Evolutionary conservation across 169 alveolate species (phyloP).

Genomic region (Cytauxzoon felis): DNA sequence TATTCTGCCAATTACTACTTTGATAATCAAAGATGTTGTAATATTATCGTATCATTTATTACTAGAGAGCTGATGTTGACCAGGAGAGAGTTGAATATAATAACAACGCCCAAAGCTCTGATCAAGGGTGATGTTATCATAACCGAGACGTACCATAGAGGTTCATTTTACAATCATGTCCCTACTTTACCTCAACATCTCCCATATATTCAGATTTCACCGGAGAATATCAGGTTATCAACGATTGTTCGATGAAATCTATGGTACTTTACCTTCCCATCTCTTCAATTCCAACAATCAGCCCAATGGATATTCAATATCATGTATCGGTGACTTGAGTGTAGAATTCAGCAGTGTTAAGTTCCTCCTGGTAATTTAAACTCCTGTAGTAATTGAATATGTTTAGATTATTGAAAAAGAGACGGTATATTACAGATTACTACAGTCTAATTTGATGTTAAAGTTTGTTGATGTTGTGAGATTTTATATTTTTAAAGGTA

Average conservation of each 20-base stretch:
- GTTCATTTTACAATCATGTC: neutral
- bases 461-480: neutral
- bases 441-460: slow-evolving; percentile 41
- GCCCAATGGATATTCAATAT: slow-evolving; percentile 10
- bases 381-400: neutral
- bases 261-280: too few species aligned
- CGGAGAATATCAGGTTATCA: too few species aligned
- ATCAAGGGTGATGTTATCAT: slow-evolving; percentile 12
- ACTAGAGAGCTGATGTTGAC: slow-evolving; percentile 53
- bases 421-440: slow-evolving; percentile 50
- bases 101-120: slow-evolving; percentile 59
- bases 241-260: too few species aligned
- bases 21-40: slow-evolving; percentile 47
- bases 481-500: neutral
- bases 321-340: slow-evolving; percentile 11
- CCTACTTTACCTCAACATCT: neutral
- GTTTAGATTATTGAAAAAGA: slow-evolving; percentile 62
- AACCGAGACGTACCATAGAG: neutral
- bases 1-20: slow-evolving; percentile 51
- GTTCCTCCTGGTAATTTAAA: slow-evolving; percentile 8
- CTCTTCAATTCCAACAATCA: slow-evolving; percentile 4
- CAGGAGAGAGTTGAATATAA: slow-evolving; percentile 50
- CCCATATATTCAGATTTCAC: neutral
- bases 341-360: neutral
- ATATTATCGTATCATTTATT: slow-evolving; percentile 42